Evolutionary conservation across 176 grass and related monocot genomes (phyloP).

Genomic region (Zizania latifolia): DNA sequence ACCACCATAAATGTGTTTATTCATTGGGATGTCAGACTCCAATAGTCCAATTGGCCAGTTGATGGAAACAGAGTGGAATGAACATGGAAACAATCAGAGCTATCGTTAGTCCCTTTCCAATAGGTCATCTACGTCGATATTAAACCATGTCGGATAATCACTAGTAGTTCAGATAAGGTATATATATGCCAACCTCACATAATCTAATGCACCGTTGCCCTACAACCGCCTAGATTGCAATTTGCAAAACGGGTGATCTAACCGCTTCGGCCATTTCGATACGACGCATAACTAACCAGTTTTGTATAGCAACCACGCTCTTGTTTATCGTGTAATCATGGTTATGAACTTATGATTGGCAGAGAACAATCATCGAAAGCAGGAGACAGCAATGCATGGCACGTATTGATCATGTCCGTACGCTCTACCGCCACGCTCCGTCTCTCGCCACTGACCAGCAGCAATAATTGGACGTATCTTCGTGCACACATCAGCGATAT

Average conservation of each 20-base stretch:
- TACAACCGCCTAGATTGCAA: not conserved
- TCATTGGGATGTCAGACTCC: not conserved
- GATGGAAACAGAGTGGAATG: not conserved
- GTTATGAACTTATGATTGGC: too few relatives aligned
- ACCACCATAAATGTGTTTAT: not conserved
- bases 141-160: not conserved
- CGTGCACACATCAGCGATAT: slow-evolving; percentile 28
- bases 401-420: not conserved
- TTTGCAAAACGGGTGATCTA: not conserved
- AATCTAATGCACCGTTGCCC: not conserved
- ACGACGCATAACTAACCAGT: not conserved
- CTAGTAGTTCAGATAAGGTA: not conserved
- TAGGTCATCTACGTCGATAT: not conserved
- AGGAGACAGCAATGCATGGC: not conserved
- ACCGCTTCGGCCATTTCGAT: not conserved
- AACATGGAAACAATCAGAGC: not conserved
- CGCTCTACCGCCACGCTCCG: not conserved
- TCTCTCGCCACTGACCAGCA: not conserved
- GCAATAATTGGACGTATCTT: slow-evolving; percentile 46
- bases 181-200: not conserved
- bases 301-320: not conserved
- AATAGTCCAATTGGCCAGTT: not conserved
- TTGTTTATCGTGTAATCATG: not conserved
- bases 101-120: not conserved
- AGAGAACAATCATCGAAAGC: not conserved